Evolutionary conservation across 1,284 basidiomycete genomes (phyloP), one percentile per base, ranked within the genome.

Genomic region (Ganoderma multipileum): DNA sequence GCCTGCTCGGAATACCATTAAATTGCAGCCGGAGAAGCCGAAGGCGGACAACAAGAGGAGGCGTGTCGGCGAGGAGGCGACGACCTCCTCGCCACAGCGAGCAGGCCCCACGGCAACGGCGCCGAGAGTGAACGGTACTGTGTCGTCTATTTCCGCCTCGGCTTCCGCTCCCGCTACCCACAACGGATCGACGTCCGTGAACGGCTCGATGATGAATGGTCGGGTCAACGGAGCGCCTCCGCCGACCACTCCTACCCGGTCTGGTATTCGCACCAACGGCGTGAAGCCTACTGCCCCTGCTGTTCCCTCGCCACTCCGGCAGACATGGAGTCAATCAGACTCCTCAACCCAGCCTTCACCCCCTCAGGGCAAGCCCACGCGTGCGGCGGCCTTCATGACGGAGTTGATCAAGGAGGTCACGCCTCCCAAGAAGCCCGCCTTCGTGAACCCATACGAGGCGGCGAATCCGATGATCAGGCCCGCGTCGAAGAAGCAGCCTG

Each of bases 381-480:
- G 87, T 71, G 87, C 91, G 3, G 91, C 90, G 7, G 86, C 81
- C 72, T 86, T 88, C 67, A 88, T 92, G 85, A 81, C 87, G 9
- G 87, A 88, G 67, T 81, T 92, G 47, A 88, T 93, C 72, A 89
- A 89, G 77, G 88, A 89, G 71, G 87, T 84, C 3, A 89, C 89
- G 0, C 89, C 88, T 2, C 82, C 84, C 23, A 89, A 86, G 76
- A 89, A 83, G 69, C 85, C 87, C 12, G 91, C 90, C 71, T 82
- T 92, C 30, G 85, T 85, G 57, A 93, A 93, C 75, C 91, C 91
- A 0, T 93, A 93, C 74, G 88, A 92, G 76, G 84, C 85, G 30
- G 86, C 87, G 16, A 89, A 85, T 73, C 89, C 89, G 30, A 84
- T 90, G 18, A 87, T 82, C 75, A 76, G 77, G 36, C 72, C 72